These are phyloP conservation scores for Neurospora sp. DNA, from an alignment of 495 filamentous ascomycete species.

Conservation along the genomic window DNA sequence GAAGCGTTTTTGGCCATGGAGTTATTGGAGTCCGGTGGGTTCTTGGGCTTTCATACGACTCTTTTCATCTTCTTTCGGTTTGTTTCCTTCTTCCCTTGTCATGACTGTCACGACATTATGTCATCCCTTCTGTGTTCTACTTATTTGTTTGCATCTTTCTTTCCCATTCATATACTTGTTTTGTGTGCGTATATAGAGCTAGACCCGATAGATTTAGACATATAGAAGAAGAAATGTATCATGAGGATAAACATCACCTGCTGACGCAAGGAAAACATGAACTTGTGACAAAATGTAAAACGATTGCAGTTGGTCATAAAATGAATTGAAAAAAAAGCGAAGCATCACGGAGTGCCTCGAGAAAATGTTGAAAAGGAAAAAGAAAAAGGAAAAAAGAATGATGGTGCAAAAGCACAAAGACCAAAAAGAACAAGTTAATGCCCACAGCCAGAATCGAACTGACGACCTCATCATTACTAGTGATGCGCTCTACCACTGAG, in stretches of 20 bases:
- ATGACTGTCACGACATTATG: not conserved
- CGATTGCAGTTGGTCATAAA: no score
- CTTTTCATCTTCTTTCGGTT: not conserved
- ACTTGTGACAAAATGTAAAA: no score
- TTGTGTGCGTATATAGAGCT: not conserved
- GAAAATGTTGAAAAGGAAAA: not conserved
- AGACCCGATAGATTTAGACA: not conserved
- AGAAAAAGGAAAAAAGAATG: not conserved
- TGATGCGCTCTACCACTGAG: slow-evolving; percentile 19
- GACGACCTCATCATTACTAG: slow-evolving; percentile 17
- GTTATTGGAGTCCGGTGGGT: not conserved
- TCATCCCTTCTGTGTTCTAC: not conserved
- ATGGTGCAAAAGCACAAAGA: not conserved
- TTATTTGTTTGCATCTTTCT: not conserved
- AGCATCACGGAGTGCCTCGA: not conserved
- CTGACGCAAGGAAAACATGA: no score
- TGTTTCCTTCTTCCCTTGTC: not conserved
- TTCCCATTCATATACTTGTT: not conserved
- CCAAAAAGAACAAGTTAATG: not conserved
- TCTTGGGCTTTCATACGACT: not conserved
- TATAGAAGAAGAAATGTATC: not conserved
- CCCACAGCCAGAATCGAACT: slow-evolving; percentile 18
- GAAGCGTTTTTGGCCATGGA: not conserved
- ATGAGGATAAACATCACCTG: not conserved
- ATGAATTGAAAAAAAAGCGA: not conserved